A percentile compares a stretch with the other conserved stretches of the same genome.
Conservation (phyloP, 768 basidiomycete species). For the Tylopilus rubrobrunneus region DNA sequence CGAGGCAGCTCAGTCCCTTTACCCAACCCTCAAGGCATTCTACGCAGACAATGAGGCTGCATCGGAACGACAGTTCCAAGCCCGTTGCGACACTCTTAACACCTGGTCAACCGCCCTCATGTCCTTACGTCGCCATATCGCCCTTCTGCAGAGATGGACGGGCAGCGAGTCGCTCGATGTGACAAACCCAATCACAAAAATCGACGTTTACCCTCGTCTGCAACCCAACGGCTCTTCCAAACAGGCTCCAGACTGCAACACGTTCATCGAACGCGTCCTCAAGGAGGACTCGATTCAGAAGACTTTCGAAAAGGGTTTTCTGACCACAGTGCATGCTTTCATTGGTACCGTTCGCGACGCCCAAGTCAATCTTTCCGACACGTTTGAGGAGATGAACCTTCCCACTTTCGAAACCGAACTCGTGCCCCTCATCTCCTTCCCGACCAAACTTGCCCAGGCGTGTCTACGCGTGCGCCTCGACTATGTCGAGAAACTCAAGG, state of each 20-base stretch:
- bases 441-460: constrained; percentile 90
- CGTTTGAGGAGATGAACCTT: constrained; percentile 85
- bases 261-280: constrained; percentile 89
- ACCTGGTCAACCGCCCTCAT: constrained; percentile 89
- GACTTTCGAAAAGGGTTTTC: constrained; percentile 88
- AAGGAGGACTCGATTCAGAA: constrained; percentile 97
- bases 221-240: constrained; percentile 37
- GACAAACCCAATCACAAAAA: constrained; percentile 68
- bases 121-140: constrained; percentile 79
- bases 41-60: constrained; percentile 74
- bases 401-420: constrained; percentile 89
- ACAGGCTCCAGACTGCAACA: constrained; percentile 58
- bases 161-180: constrained; percentile 90
- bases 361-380: constrained; percentile 71
- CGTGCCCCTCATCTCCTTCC: constrained; percentile 91
- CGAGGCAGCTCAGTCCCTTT: constrained; percentile 80
- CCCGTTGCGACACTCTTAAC: constrained; percentile 84
- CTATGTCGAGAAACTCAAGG: constrained; percentile 82
- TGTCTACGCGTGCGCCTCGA: constrained; percentile 85
- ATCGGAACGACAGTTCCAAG: constrained; percentile 60
- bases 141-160: constrained; percentile 86
- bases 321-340: constrained; percentile 82
- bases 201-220: constrained; percentile 41
- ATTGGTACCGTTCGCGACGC: constrained; percentile 83
- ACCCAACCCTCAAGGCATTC: constrained; percentile 80